These are phyloP conservation scores for Falciphora oryzae DNA, from an alignment of 2,329 filamentous ascomycete species.

Conservation along the genomic window DNA sequence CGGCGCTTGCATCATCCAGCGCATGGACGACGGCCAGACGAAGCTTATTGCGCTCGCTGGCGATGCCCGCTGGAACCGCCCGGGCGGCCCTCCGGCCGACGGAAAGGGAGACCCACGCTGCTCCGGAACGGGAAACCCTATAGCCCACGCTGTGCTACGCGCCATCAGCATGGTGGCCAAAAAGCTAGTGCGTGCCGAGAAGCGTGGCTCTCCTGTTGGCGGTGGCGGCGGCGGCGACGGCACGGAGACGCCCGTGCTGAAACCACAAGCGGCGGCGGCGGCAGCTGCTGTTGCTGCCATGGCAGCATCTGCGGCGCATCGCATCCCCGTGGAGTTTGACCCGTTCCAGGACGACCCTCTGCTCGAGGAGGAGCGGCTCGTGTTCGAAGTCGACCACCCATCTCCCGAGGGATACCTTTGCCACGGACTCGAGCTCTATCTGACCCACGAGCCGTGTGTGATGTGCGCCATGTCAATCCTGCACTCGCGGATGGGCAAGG, in stretches of 20 bases:
- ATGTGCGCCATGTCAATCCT: conserved; percentile 97
- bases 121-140: conserved; percentile 58
- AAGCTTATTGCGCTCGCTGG: conserved; percentile 67
- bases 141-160: conserved; percentile 72
- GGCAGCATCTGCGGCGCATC: not conserved
- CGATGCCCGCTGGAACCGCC: conserved; percentile 65
- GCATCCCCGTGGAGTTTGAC: conserved; percentile 42
- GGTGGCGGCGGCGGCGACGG: not conserved
- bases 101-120: conserved; percentile 17
- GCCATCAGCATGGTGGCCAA: conserved; percentile 79
- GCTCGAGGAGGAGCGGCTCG: conserved; percentile 56
- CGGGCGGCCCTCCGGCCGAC: conserved; percentile 32
- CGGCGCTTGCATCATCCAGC: conserved; percentile 71
- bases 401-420: conserved; percentile 83
- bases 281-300: too few species aligned
- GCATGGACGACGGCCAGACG: conserved; percentile 38
- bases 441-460: conserved; percentile 92
- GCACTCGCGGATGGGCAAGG: conserved; percentile 84
- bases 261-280: too few species aligned
- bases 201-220: conserved; percentile 29
- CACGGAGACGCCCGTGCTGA: conserved; percentile 1
- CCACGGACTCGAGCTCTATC: conserved; percentile 86
- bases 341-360: conserved; percentile 65
- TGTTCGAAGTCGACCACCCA: conserved; percentile 59
- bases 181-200: conserved; percentile 53